Evolutionary conservation across 305 asterid genomes (phyloP).

Genomic region (Plantago coronopus): DNA sequence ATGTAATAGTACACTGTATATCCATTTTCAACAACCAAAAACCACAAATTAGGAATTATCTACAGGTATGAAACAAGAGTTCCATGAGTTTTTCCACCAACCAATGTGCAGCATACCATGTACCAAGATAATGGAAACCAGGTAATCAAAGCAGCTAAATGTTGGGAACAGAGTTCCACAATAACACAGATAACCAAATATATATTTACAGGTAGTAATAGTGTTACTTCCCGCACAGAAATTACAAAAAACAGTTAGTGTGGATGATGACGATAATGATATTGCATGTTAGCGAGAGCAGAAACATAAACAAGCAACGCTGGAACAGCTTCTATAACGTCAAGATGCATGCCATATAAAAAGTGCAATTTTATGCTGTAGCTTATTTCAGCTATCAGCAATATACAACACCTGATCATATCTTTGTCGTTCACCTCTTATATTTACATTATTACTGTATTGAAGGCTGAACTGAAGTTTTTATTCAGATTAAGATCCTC

Average conservation of each 20-base stretch:
- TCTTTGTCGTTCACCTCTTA: neutral
- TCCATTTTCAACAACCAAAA: neutral
- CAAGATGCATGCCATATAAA: conserved; percentile 6
- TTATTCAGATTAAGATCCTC: conserved; percentile 7
- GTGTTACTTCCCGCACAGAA: neutral
- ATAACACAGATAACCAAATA: neutral
- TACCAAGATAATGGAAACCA: neutral
- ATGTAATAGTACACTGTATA: neutral
- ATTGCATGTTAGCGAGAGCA: neutral
- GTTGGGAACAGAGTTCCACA: neutral
- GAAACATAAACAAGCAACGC: neutral
- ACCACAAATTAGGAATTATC: neutral
- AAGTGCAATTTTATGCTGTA: neutral
- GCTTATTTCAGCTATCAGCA: neutral
- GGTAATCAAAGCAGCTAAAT: neutral
- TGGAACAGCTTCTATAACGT: neutral
- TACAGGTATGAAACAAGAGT: neutral
- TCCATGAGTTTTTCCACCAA: neutral
- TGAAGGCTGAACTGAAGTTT: neutral
- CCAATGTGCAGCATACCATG: neutral
- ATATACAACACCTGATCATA: neutral
- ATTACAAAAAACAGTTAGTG: neutral
- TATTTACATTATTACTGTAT: neutral
- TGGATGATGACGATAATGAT: too few species aligned
- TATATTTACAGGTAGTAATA: neutral